These are phyloP conservation scores for Asparagopsis taxiformis DNA, from an alignment of 31 red algal species.

Conservation along the genomic window DNA sequence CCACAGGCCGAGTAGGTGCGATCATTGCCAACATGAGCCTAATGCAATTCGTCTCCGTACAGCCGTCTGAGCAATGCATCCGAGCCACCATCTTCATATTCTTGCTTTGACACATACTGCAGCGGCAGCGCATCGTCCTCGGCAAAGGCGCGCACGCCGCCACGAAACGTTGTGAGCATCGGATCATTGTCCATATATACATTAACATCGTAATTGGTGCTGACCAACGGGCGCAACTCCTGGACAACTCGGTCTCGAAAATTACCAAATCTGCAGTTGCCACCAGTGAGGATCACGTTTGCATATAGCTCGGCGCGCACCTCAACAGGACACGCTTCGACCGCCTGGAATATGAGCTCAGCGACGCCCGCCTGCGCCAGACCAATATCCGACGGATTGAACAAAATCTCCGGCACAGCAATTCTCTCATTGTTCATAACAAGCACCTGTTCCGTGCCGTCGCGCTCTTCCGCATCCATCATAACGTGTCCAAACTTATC, in stretches of 20 bases:
- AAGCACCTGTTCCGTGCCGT: constrained; percentile 45
- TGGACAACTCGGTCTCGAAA: constrained; percentile 45
- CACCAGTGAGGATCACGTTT: constrained; percentile 73
- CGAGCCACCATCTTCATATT: constrained; percentile 43
- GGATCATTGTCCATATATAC: constrained; percentile 38
- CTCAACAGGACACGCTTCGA: constrained; percentile 41
- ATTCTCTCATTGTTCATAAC: constrained; percentile 69
- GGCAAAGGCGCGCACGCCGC: constrained; percentile 16
- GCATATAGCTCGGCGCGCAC: constrained; percentile 51
- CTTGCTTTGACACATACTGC: constrained; percentile 29
- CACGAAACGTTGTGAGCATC: constrained; percentile 31
- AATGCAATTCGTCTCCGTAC: constrained; percentile 41
- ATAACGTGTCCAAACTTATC: constrained; percentile 57
- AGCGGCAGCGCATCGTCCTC: constrained; percentile 20
- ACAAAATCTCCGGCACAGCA: constrained; percentile 75
- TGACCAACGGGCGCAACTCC: constrained; percentile 59
- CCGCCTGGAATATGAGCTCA: constrained; percentile 58
- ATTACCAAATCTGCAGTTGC: constrained; percentile 50
- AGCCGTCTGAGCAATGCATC: constrained; percentile 36
- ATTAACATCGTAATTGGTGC: constrained; percentile 34
- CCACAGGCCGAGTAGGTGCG: too few species aligned
- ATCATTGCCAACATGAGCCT: too few species aligned
- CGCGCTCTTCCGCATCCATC: constrained; percentile 17
- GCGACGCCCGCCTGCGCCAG: constrained; percentile 67
- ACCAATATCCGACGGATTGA: constrained; percentile 72